Conservation (phyloP, 352 stramenopile species). For the Phytophthora citricola region DNA sequence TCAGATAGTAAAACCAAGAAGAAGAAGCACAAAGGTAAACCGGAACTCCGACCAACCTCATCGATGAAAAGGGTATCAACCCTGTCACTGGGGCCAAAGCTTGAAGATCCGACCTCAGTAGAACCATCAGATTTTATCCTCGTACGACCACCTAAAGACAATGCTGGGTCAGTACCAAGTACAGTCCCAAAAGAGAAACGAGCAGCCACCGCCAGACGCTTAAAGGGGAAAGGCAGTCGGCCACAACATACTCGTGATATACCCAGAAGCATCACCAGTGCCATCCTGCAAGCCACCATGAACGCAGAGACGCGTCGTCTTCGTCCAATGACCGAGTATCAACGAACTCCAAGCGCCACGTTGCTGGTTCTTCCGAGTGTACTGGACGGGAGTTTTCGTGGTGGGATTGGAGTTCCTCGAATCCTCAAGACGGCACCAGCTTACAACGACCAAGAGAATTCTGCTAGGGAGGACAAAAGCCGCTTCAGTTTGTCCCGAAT, state of each 20-base stretch:
- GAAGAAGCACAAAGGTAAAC: conserved; percentile 29
- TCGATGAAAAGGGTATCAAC: conserved; percentile 2
- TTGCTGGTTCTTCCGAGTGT: conserved; percentile 33
- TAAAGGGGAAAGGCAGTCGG: conserved; percentile 9
- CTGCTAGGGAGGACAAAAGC: conserved; percentile 6
- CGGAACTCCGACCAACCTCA: conserved; percentile 10
- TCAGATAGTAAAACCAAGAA: conserved; percentile 41
- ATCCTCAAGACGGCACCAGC: conserved; percentile 31
- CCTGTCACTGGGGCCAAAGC: conserved; percentile 3
- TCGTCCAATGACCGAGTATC: conserved; percentile 15
- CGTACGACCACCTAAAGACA: too few relatives aligned
- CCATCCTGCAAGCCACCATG: conserved; percentile 25
- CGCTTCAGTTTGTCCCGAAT: conserved; percentile 32
- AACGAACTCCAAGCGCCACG: conserved; percentile 4
- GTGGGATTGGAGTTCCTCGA: conserved; percentile 6
- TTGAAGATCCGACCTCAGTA: conserved; percentile 2
- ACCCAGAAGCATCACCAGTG: conserved; percentile 21
- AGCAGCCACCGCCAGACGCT: conserved; percentile 3
- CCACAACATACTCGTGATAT: conserved; percentile 15
- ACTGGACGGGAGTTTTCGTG: conserved; percentile 11
- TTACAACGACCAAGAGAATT: conserved; percentile 12
- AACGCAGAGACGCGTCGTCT: conserved; percentile 4
- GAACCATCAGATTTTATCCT: too few relatives aligned
- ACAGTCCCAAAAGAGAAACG: conserved; percentile 9
- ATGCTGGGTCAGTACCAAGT: too few relatives aligned